Evolutionary conservation across 352 stramenopile genomes (phyloP).

Genomic region (Thraustochytrium sp.): DNA sequence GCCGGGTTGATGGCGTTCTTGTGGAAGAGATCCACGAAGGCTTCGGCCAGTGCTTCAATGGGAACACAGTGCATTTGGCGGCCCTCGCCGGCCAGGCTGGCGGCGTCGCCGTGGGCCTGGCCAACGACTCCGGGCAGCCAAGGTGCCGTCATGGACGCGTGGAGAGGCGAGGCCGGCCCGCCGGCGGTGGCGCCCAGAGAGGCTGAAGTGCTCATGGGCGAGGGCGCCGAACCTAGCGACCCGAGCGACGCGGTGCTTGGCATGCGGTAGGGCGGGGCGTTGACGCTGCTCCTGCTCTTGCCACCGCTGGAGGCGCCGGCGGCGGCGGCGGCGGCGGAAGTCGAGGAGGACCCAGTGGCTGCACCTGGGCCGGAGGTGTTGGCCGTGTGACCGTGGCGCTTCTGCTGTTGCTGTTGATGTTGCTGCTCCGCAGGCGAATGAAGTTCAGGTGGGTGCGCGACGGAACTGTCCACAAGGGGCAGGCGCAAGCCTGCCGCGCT

Average conservation of each 20-base stretch:
- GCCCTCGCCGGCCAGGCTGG: neutral
- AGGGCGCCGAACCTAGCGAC: neutral
- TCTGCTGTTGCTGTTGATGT: too few relatives aligned
- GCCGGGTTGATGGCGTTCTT: neutral
- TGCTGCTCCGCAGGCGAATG: too few relatives aligned
- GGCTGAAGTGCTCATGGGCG: neutral
- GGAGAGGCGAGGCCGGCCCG: neutral
- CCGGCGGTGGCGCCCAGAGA: neutral
- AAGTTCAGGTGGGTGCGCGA: neutral
- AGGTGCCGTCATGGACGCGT: neutral
- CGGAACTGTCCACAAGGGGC: neutral
- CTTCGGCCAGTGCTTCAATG: neutral
- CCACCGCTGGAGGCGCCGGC: neutral
- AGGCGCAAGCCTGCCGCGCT: neutral
- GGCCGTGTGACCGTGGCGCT: too few relatives aligned
- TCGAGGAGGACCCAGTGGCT: neutral
- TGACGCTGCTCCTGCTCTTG: neutral
- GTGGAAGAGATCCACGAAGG: constrained; percentile 15
- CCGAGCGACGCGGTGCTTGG: neutral
- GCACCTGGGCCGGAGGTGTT: too few relatives aligned
- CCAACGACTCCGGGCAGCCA: neutral
- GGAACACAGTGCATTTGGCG: neutral
- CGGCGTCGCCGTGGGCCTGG: neutral
- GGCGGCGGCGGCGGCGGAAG: neutral
- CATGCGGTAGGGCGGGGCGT: neutral